A percentile compares a stretch with the other conserved stretches of the same genome.
Conservation (phyloP, 495 filamentous ascomycete species). For the Neurospora tetraspora region DNA sequence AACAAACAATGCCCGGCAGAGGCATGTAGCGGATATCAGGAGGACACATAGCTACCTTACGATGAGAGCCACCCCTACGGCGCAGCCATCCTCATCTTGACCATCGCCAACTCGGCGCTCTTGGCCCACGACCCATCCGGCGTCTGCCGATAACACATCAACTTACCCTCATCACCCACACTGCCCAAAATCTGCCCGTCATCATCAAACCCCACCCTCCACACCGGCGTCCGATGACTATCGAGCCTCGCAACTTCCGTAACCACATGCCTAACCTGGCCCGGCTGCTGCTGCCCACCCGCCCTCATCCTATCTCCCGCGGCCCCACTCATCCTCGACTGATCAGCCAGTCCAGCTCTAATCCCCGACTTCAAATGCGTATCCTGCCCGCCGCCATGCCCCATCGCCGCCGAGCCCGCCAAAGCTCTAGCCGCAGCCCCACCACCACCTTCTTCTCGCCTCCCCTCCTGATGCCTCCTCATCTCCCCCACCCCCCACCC, state of each 20-base stretch:
- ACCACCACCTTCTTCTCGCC: constrained; percentile 15
- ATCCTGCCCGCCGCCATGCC: background rate
- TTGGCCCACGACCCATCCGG: constrained; percentile 46
- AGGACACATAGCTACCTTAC: background rate
- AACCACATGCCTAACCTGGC: constrained; percentile 35
- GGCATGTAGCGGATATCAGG: background rate
- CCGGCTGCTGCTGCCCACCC: constrained; percentile 17
- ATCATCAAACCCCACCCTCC: constrained; percentile 51
- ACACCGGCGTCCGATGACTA: constrained; percentile 46
- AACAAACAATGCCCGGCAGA: background rate
- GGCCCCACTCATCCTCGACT: constrained; percentile 25
- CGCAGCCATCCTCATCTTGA: constrained; percentile 36
- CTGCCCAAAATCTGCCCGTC: constrained; percentile 51
- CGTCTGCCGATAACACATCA: constrained; percentile 45
- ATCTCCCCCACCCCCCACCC: background rate
- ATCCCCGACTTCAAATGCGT: constrained; percentile 37
- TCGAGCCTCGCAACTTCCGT: constrained; percentile 44
- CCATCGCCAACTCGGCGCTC: constrained; percentile 44
- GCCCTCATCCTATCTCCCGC: background rate
- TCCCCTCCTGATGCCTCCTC: constrained; percentile 17
- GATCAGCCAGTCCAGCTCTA: constrained; percentile 46
- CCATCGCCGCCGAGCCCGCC: background rate
- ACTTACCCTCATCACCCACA: constrained; percentile 51
- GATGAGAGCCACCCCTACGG: constrained; percentile 8
- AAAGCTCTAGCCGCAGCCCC: background rate